Percentiles rank a stretch among this genome's conserved stretches.
Evolutionary conservation across 192 early-diverging fungal species (phyloP).

Genomic region (Entomortierella parvispora): DNA sequence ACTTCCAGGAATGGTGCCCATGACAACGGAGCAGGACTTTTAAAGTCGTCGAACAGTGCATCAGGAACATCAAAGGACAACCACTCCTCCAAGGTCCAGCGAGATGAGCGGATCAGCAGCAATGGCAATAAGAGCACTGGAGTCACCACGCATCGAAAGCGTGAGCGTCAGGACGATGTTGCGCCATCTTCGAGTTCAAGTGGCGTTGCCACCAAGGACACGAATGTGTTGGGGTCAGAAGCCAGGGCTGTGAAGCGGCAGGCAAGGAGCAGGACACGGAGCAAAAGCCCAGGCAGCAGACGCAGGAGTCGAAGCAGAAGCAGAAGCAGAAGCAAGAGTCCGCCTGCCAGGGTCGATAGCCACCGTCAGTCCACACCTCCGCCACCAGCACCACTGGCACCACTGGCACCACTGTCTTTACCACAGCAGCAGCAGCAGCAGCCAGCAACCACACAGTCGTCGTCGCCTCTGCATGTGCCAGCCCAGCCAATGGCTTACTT

Average conservation of each 20-base stretch:
- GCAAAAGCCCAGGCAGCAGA: not conserved
- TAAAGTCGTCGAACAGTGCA: no score
- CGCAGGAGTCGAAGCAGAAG: slow-evolving; percentile 6
- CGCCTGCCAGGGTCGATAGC: not conserved
- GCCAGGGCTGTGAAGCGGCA: slow-evolving; percentile 26
- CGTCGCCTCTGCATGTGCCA: no score
- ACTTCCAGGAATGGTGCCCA: no score
- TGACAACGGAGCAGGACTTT: no score
- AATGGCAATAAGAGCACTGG: not conserved
- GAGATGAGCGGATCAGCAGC: not conserved
- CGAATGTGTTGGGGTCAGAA: slow-evolving; percentile 9
- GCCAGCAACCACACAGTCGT: no score
- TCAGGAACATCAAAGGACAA: not conserved
- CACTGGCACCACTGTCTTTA: no score
- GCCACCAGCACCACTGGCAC: not conserved
- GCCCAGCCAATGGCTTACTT: no score
- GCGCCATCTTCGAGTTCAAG: not conserved
- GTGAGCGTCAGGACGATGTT: slow-evolving; percentile 18
- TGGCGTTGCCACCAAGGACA: slow-evolving; percentile 3
- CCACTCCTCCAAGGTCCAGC: not conserved
- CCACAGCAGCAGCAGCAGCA: not conserved
- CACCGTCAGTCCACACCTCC: not conserved
- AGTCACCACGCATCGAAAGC: not conserved
- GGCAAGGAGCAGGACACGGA: slow-evolving; percentile 20
- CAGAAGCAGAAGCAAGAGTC: not conserved